Evolutionary conservation across 305 asterid species (phyloP).

Genomic region (Fraxinus albicans): DNA sequence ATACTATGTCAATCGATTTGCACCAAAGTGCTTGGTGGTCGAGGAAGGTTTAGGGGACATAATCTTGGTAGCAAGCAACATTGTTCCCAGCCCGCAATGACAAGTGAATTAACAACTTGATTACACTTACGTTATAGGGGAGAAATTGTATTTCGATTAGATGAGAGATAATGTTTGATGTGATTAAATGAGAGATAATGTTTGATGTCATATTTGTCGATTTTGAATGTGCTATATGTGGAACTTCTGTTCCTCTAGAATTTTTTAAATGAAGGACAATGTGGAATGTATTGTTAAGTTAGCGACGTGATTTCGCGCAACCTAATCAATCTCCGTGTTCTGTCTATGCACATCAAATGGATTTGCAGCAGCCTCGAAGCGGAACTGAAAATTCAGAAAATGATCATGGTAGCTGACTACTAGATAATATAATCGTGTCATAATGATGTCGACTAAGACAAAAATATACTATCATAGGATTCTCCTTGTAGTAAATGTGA

Average conservation of each 20-base stretch:
- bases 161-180: too few relatives aligned
- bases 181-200: too few relatives aligned
- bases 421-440: not conserved
- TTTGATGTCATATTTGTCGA: slow-evolving; percentile 27
- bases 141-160: too few relatives aligned
- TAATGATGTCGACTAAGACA: not conserved
- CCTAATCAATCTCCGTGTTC: slow-evolving; percentile 27
- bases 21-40: too few relatives aligned
- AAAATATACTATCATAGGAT: not conserved
- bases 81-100: too few relatives aligned
- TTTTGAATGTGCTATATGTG: slow-evolving; percentile 51
- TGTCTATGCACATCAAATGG: slow-evolving; percentile 14
- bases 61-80: too few relatives aligned
- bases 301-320: slow-evolving; percentile 17
- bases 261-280: slow-evolving; percentile 34
- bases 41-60: too few relatives aligned
- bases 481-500: too few relatives aligned
- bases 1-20: too few relatives aligned
- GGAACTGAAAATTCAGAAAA: slow-evolving; percentile 20
- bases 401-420: slow-evolving; percentile 10
- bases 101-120: too few relatives aligned
- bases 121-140: too few relatives aligned
- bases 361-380: slow-evolving; percentile 19
- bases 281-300: slow-evolving; percentile 23
- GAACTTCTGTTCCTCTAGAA: slow-evolving; percentile 39